A percentile compares a stretch with the other conserved stretches of the same genome.
Conservation (phyloP, 139 green algal genomes). For the Spirogloea muscicola region DNA sequence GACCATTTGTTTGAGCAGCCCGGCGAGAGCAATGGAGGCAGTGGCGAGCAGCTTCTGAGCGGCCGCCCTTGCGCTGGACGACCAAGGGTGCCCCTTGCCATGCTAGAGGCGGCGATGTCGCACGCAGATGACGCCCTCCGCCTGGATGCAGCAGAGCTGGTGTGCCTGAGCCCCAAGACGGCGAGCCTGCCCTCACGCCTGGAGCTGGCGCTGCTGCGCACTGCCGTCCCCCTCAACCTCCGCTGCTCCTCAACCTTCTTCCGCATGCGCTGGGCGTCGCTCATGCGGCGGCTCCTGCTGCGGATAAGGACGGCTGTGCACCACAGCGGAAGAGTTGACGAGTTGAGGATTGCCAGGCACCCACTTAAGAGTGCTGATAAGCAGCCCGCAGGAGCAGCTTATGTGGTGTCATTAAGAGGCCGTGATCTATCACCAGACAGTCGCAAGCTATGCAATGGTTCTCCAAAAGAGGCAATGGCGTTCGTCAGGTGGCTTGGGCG, state of each 20-base stretch:
- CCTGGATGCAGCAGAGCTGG: conserved; percentile 39
- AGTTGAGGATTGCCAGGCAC: too few relatives aligned
- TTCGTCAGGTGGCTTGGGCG: conserved; percentile 57
- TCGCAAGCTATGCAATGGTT: too few relatives aligned
- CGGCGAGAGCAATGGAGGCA: too few relatives aligned
- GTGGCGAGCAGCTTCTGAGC: too few relatives aligned
- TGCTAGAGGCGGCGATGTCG: conserved; percentile 29
- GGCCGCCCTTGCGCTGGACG: too few relatives aligned
- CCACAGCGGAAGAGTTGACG: too few relatives aligned
- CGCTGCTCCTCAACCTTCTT: conserved; percentile 46
- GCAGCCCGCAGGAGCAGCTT: too few relatives aligned
- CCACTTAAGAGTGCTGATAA: too few relatives aligned
- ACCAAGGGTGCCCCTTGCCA: conserved; percentile 7
- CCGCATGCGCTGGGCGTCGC: conserved; percentile 43
- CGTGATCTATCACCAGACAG: too few relatives aligned
- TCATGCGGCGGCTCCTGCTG: conserved; percentile 41
- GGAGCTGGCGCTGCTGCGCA: conserved; percentile 57
- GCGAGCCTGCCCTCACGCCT: conserved; percentile 28
- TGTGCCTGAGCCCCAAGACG: conserved; percentile 38
- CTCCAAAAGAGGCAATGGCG: conserved; percentile 15
- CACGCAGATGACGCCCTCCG: conserved; percentile 25
- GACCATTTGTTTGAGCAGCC: conserved; percentile 45
- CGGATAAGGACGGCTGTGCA: conserved; percentile 19
- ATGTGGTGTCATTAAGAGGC: too few relatives aligned
- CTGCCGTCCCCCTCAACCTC: conserved; percentile 51